Percentiles rank a stretch among this genome's conserved stretches.
Conservation (phyloP, 495 filamentous ascomycete species). For the Astrothelium subdiscretum region DNA sequence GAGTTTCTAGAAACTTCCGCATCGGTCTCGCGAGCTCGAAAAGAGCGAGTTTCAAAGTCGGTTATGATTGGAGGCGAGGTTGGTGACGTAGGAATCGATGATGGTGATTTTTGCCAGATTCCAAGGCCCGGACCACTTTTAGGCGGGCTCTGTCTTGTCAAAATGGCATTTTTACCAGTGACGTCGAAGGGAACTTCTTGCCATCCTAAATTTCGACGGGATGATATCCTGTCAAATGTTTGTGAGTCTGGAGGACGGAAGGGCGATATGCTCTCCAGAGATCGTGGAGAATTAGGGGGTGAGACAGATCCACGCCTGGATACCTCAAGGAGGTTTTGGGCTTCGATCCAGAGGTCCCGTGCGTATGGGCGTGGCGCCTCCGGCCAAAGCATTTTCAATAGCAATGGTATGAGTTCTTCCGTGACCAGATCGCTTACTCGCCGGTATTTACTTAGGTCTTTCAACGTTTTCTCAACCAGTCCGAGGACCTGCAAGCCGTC, state of each 20-base stretch:
- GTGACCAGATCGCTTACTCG: not conserved
- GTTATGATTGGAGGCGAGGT: not conserved
- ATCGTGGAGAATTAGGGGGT: not conserved
- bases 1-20: not conserved
- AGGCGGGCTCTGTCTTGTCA: not conserved
- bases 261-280: not conserved
- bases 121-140: not conserved
- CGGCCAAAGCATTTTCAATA: conserved; percentile 1
- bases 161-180: not conserved
- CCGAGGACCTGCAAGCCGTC: conserved; percentile 1
- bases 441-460: not conserved
- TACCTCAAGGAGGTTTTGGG: not conserved
- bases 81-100: not conserved
- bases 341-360: not conserved
- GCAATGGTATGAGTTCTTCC: not conserved
- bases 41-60: not conserved
- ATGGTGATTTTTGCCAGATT: not conserved
- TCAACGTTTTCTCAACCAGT: not conserved
- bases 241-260: not conserved
- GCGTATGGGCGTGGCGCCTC: not conserved
- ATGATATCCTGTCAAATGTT: not conserved
- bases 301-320: not conserved
- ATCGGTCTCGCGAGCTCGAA: not conserved
- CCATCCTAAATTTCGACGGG: not conserved
- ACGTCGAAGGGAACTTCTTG: not conserved